phyloP scores from a whole-genome alignment of 2,329 filamentous ascomycete genomes.

The Pseudopyrenochaeta lycopersici region DNA sequence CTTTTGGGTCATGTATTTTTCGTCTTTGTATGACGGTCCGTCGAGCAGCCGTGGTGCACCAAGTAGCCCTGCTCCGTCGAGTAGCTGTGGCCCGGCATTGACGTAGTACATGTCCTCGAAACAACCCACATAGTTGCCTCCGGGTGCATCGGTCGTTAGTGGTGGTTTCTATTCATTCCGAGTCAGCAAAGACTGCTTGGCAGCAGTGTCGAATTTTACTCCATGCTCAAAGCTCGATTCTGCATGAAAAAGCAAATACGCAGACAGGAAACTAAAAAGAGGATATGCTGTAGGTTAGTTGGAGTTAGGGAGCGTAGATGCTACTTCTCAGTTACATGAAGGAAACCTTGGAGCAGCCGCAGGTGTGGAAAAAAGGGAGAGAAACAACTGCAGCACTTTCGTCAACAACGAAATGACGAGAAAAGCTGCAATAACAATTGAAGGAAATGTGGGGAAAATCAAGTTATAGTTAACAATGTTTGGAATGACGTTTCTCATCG shows the following conservation, averaged over 20 bases:
- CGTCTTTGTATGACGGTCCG: too few species aligned
- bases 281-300: background rate
- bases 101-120: background rate
- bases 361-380: background rate
- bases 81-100: background rate
- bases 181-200: constrained; percentile 13
- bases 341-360: background rate
- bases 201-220: constrained; percentile 6
- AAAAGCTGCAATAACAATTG: background rate
- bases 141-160: background rate
- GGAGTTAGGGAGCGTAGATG: background rate
- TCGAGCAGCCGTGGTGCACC: too few species aligned
- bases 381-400: background rate
- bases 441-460: background rate
- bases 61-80: too few species aligned
- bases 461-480: background rate
- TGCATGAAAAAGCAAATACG: background rate
- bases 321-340: background rate
- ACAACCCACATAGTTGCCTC: background rate
- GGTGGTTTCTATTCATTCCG: background rate
- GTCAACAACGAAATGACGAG: background rate
- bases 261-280: background rate
- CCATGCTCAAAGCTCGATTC: constrained; percentile 13
- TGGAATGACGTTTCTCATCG: background rate
- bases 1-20: too few species aligned